A percentile compares a stretch with the other conserved stretches of the same genome.
Evolutionary conservation across 805 yeast species (phyloP).

Genomic region (Candida arabinofermentans): DNA sequence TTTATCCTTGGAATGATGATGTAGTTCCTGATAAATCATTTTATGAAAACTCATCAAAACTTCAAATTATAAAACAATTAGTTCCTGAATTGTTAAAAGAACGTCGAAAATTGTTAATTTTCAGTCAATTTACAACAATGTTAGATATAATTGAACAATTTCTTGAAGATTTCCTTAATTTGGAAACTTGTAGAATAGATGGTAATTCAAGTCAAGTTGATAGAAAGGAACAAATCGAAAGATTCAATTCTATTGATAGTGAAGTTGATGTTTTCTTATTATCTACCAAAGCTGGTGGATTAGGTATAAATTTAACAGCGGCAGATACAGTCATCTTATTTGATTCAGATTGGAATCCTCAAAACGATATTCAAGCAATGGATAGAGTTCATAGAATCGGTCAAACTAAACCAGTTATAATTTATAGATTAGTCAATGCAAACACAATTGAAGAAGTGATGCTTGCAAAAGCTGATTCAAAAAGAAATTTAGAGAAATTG

Average conservation of each 20-base stretch:
- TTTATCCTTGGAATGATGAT: slow-evolving; percentile 67
- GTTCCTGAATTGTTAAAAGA: slow-evolving; percentile 42
- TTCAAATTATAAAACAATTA: slow-evolving; percentile 65
- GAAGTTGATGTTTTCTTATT: slow-evolving; percentile 57
- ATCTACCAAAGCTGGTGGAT: slow-evolving; percentile 92
- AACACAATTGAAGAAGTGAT: slow-evolving; percentile 83
- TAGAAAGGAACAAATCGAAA: slow-evolving; percentile 60
- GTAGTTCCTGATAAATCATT: slow-evolving; percentile 37
- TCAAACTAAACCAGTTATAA: slow-evolving; percentile 76
- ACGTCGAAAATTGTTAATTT: slow-evolving; percentile 69
- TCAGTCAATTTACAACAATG: slow-evolving; percentile 82
- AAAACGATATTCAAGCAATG: slow-evolving; percentile 94
- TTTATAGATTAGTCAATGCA: slow-evolving; percentile 71
- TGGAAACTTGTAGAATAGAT: slow-evolving; percentile 60
- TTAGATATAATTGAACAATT: slow-evolving; percentile 80
- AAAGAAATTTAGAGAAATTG: slow-evolving; percentile 71
- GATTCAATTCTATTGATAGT: slow-evolving; percentile 50
- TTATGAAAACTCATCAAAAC: slow-evolving; percentile 63
- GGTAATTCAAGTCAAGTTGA: slow-evolving; percentile 67
- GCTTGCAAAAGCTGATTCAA: slow-evolving; percentile 72
- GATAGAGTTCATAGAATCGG: slow-evolving; percentile 95
- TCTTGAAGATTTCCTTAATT: slow-evolving; percentile 43
- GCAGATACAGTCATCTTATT: slow-evolving; percentile 90
- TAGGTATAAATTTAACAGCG: slow-evolving; percentile 79
- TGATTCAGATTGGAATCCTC: slow-evolving; percentile 98